Percentiles rank a stretch among this genome's conserved stretches.
Evolutionary conservation across 2,329 filamentous ascomycete species (phyloP).

Genomic region (Sporothrix dimorphospora): DNA sequence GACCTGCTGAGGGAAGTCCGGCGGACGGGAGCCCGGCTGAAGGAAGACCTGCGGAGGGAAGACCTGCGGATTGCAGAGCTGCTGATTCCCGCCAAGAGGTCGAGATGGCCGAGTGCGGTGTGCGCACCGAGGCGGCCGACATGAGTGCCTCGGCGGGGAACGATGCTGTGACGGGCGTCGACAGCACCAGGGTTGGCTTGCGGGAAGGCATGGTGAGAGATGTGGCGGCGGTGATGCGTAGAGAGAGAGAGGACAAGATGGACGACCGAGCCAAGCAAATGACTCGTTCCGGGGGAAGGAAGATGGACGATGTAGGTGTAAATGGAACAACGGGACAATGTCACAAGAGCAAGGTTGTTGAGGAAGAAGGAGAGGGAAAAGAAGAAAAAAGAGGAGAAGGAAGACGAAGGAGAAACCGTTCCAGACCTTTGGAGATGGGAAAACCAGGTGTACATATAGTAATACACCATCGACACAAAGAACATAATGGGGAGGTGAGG

Average conservation of each 20-base stretch:
- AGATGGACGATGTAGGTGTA: constrained; percentile 45
- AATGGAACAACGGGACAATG: constrained; percentile 36
- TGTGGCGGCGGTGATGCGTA: neutral
- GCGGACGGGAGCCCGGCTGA: constrained; percentile 46
- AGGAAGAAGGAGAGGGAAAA: constrained; percentile 36
- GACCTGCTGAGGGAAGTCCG: constrained; percentile 48
- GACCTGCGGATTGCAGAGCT: constrained; percentile 38
- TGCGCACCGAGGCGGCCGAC: constrained; percentile 59
- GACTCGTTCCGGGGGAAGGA: constrained; percentile 42
- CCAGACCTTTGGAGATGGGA: constrained; percentile 6
- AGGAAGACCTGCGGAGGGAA: constrained; percentile 47
- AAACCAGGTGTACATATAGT: constrained; percentile 25
- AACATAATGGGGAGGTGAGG: neutral
- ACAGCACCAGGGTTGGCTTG: constrained; percentile 62
- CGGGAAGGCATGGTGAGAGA: constrained; percentile 49
- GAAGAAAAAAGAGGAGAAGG: neutral
- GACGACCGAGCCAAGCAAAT: constrained; percentile 48
- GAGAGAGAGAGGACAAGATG: neutral
- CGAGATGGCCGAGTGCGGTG: constrained; percentile 68
- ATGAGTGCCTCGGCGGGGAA: constrained; percentile 52
- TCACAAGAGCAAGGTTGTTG: constrained; percentile 42
- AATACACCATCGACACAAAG: neutral
- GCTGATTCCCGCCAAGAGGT: constrained; percentile 46
- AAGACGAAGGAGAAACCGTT: constrained; percentile 1
- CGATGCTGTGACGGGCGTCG: constrained; percentile 64